Evolutionary conservation across 495 filamentous ascomycete genomes (phyloP), one percentile per base, ranked within the genome.

Genomic region (Xylaria sp.): DNA sequence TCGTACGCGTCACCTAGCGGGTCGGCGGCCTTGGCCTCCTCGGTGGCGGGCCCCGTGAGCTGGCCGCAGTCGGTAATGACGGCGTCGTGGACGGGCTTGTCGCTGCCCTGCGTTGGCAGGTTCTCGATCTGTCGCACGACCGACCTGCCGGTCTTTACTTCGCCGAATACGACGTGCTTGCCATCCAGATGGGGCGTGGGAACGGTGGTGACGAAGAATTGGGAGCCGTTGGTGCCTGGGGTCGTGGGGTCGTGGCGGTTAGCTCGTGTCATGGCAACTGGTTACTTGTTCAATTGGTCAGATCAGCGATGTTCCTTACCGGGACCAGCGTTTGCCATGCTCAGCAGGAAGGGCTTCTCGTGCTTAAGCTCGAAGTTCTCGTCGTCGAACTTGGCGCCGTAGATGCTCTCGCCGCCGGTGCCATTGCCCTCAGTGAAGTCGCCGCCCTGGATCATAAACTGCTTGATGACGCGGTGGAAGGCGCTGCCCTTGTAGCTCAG

Each of bases 371-470:
- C 86, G 77, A 99, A 98, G 80, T 97, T 97, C 86, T 99, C 96
- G 77, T 99, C 96, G 76, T 92, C 93, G 78, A 99, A 99, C 83
- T 98, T 98, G 75, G 93, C 92, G 77, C 96, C 96, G 79, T 99
- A 99, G 80, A 99, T 98, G 33, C 92, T 95, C 85, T 98, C 96
- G 76, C 96, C 96, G 67, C 96, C 96, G 31, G 97, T 98, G 67
- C 96, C 93, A 80, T 99, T 95, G 80, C 90, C 90, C 71, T 89
- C 90, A 71, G 96, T 99, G 87, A 98, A 99, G 84, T 99, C 96
- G 83, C 96, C 96, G 76, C 96, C 96, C 84, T 99, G 96, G 81
- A 98, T 93, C 96, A 99, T 99, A 87, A 99, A 99, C 71, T 91
- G 82, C 82, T 97, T 97, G 85, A 99, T 99, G 75, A 99, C 90